phyloP scores from a whole-genome alignment of 2,329 filamentous ascomycete species.

The Endothia cerciana region DNA sequence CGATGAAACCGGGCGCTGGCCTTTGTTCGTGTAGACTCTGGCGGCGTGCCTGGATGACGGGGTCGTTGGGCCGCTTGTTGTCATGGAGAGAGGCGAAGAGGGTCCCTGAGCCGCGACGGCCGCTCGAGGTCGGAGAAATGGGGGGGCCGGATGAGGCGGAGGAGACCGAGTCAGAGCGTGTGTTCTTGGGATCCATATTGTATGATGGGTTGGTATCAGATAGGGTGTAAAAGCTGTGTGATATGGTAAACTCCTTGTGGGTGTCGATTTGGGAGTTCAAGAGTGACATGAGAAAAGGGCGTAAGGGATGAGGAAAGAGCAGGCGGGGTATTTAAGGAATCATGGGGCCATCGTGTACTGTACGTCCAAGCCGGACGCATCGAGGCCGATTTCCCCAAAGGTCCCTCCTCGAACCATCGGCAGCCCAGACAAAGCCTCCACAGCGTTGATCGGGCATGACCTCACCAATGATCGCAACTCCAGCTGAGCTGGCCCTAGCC shows the following conservation, averaged over 20 bases:
- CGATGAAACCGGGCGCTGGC: slow-evolving; percentile 52
- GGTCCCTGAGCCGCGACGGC: slow-evolving; percentile 47
- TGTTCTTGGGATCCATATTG: slow-evolving; percentile 19
- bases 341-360: background rate
- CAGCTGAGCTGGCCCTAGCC: slow-evolving; percentile 4
- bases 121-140: slow-evolving; percentile 30
- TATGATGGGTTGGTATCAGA: background rate
- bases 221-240: background rate
- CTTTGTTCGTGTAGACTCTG: slow-evolving; percentile 60
- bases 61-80: slow-evolving; percentile 53
- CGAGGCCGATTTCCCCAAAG: background rate
- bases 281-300: background rate
- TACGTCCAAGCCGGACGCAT: background rate
- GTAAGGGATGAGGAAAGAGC: background rate
- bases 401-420: background rate
- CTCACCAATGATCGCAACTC: slow-evolving; percentile 7
- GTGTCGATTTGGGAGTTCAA: background rate
- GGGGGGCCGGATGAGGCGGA: slow-evolving; percentile 15
- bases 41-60: slow-evolving; percentile 49
- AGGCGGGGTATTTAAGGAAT: slow-evolving; percentile 12
- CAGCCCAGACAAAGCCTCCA: background rate
- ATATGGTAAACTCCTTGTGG: no score
- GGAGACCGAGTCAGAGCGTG: slow-evolving; percentile 28
- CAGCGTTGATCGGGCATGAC: slow-evolving; percentile 9
- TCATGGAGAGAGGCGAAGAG: slow-evolving; percentile 57